A percentile compares a stretch with the other conserved stretches of the same genome.
phyloP scores from a whole-genome alignment of 2,329 filamentous ascomycete genomes.

The Chaetomium globosum region DNA sequence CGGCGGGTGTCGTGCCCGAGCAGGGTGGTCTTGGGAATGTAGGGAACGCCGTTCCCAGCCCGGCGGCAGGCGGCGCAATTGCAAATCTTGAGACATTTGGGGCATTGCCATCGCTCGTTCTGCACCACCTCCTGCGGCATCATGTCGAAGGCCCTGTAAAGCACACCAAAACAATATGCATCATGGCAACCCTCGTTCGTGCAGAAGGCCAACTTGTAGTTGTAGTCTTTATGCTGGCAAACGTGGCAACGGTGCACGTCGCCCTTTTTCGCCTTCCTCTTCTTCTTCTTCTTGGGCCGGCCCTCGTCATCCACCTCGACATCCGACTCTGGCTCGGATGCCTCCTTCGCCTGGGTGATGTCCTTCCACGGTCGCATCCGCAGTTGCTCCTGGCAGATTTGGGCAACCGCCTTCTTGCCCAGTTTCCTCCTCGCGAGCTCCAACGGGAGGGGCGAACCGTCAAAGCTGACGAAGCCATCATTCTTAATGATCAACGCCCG shows the following conservation, averaged over 20 bases:
- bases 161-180: slow-evolving; percentile 87
- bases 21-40: slow-evolving; percentile 82
- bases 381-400: slow-evolving; percentile 92
- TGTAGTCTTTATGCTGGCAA: slow-evolving; percentile 76
- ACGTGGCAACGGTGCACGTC: slow-evolving; percentile 73
- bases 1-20: slow-evolving; percentile 89
- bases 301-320: slow-evolving; percentile 66
- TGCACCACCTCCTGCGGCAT: slow-evolving; percentile 83
- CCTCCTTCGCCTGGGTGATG: slow-evolving; percentile 65
- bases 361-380: slow-evolving; percentile 79
- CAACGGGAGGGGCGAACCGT: slow-evolving; percentile 69
- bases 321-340: slow-evolving; percentile 50
- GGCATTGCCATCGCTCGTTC: slow-evolving; percentile 81
- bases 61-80: slow-evolving; percentile 81
- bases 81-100: slow-evolving; percentile 82
- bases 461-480: slow-evolving; percentile 66
- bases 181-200: slow-evolving; percentile 68
- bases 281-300: slow-evolving; percentile 65
- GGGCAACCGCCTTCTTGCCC: slow-evolving; percentile 78
- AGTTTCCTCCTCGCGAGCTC: slow-evolving; percentile 67
- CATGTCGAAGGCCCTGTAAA: slow-evolving; percentile 89
- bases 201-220: slow-evolving; percentile 84
- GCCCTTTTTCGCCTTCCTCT: slow-evolving; percentile 58
- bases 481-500: slow-evolving; percentile 74
- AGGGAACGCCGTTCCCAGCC: slow-evolving; percentile 71